phyloP scores from a whole-genome alignment of 2,329 filamentous ascomycete species.

The Orbilia ellipsospora region DNA sequence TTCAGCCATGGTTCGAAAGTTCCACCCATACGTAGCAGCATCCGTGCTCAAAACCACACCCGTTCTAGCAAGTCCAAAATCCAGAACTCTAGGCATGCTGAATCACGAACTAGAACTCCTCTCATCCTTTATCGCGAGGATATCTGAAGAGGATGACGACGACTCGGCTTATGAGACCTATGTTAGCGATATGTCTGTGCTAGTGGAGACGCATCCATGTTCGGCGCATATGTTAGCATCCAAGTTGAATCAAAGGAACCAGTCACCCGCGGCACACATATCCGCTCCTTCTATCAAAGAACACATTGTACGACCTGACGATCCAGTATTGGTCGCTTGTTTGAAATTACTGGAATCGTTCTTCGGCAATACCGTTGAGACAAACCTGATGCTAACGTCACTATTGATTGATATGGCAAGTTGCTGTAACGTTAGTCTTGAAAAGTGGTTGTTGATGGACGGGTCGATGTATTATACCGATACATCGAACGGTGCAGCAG shows the following conservation, averaged over 20 bases:
- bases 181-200: slow-evolving; percentile 75
- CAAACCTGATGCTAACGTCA: slow-evolving; percentile 88
- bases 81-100: slow-evolving; percentile 77
- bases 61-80: slow-evolving; percentile 67
- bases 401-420: slow-evolving; percentile 82
- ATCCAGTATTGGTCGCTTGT: slow-evolving; percentile 73
- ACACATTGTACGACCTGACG: slow-evolving; percentile 73
- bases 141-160: slow-evolving; percentile 74
- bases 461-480: slow-evolving; percentile 71
- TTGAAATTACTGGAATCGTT: slow-evolving; percentile 80
- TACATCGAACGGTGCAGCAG: slow-evolving; percentile 60
- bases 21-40: slow-evolving; percentile 85
- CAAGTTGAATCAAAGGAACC: slow-evolving; percentile 69
- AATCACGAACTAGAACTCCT: slow-evolving; percentile 79
- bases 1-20: slow-evolving; percentile 84
- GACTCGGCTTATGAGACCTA: slow-evolving; percentile 74
- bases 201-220: slow-evolving; percentile 78
- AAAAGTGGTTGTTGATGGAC: slow-evolving; percentile 87
- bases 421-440: slow-evolving; percentile 84
- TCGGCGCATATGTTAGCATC: slow-evolving; percentile 76
- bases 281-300: slow-evolving; percentile 70
- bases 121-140: slow-evolving; percentile 73
- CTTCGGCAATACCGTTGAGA: slow-evolving; percentile 89
- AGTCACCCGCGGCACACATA: slow-evolving; percentile 69
- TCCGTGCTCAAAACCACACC: slow-evolving; percentile 77